These are phyloP conservation scores for Tetrahymena borealis DNA, from an alignment of 73 alveolate species.

Conservation along the genomic window DNA sequence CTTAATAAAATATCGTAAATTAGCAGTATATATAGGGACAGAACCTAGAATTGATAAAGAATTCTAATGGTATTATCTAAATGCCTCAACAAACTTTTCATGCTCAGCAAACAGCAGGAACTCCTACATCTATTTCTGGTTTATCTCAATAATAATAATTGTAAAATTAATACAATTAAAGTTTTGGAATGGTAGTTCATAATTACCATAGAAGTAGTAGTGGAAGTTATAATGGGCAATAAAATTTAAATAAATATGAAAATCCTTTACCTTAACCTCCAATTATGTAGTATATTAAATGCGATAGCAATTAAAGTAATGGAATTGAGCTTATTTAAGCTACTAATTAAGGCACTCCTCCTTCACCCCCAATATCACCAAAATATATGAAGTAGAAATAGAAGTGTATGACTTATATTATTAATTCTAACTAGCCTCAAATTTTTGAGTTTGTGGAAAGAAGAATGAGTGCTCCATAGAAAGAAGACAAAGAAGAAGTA, in stretches of 20 bases:
- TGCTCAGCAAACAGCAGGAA: not conserved
- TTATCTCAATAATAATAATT: too few relatives aligned
- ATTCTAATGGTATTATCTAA: not conserved
- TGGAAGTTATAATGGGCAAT: not conserved
- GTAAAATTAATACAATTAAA: too few relatives aligned
- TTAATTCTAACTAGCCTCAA: not conserved
- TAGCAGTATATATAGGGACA: not conserved
- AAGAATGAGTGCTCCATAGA: not conserved
- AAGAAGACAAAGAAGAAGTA: not conserved
- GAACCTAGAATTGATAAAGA: not conserved
- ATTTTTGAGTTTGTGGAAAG: not conserved
- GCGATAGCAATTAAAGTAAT: not conserved
- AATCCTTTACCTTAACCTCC: not conserved
- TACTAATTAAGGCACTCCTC: not conserved
- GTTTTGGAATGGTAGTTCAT: not conserved
- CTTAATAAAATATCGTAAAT: not conserved
- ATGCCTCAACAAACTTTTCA: not conserved
- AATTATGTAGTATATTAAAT: not conserved
- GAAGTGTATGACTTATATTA: not conserved
- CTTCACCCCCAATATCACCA: not conserved
- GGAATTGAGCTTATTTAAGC: not conserved
- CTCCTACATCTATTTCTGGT: not conserved
- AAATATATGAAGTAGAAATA: not conserved
- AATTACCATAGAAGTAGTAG: not conserved
- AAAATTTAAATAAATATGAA: not conserved